phyloP scores from a whole-genome alignment of 345 rosid species.

The Brassica incana region DNA sequence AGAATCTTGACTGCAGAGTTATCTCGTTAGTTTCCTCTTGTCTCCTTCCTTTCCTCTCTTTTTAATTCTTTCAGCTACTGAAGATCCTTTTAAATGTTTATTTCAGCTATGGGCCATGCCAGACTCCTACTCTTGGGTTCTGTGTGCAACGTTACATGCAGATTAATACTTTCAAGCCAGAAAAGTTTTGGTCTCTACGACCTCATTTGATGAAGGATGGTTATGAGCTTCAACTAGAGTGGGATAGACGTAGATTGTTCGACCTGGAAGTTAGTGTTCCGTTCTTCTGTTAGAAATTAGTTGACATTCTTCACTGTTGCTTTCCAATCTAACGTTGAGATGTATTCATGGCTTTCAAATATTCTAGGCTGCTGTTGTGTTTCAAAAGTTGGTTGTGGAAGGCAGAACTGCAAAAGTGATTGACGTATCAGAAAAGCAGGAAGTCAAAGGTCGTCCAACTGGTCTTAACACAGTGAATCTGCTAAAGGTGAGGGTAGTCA shows the following conservation, averaged over 20 bases:
- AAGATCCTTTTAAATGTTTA: slow-evolving; percentile 32
- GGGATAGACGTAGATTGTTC: slow-evolving; percentile 87
- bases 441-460: slow-evolving; percentile 77
- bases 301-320: slow-evolving; percentile 21
- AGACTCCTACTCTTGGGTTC: slow-evolving; percentile 96
- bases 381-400: slow-evolving; percentile 67
- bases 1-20: slow-evolving; percentile 88
- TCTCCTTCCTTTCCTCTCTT: slow-evolving; percentile 18
- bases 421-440: slow-evolving; percentile 74
- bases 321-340: slow-evolving; percentile 6
- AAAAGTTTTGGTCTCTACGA: slow-evolving; percentile 75
- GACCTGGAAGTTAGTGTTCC: slow-evolving; percentile 72
- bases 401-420: slow-evolving; percentile 73
- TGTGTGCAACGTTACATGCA: slow-evolving; percentile 92
- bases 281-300: slow-evolving; percentile 11
- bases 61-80: slow-evolving; percentile 13
- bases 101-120: slow-evolving; percentile 96
- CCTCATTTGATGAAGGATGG: slow-evolving; percentile 63
- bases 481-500: slow-evolving; percentile 64
- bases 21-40: slow-evolving; percentile 77
- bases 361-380: slow-evolving; percentile 76
- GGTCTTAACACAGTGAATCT: slow-evolving; percentile 96
- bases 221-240: slow-evolving; percentile 85
- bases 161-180: slow-evolving; percentile 86
- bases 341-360: slow-evolving; percentile 17